These are phyloP conservation scores for Leucoagaricus sp. DNA, from an alignment of 1,284 basidiomycete species.

Conservation along the genomic window DNA sequence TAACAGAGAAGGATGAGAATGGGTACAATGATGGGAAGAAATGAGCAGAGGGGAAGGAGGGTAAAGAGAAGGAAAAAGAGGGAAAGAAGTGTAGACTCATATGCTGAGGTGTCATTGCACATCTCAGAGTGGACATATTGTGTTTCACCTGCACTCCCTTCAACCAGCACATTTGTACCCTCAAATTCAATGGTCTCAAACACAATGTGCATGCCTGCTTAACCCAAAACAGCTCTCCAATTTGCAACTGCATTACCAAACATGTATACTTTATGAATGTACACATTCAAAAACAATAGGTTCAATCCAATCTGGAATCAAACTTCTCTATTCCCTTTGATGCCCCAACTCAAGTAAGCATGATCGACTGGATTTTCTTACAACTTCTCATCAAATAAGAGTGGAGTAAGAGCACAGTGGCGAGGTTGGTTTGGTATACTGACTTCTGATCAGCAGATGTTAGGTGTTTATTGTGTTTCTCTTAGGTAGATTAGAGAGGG, in stretches of 20 bases:
- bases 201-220: background rate
- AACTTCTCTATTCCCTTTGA: conserved; percentile 70
- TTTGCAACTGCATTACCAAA: conserved; percentile 36
- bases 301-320: conserved; percentile 92
- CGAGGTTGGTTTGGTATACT: conserved; percentile 38
- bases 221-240: conserved; percentile 2
- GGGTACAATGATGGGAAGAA: background rate
- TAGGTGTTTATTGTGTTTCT: conserved; percentile 72
- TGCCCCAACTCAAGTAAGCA: conserved; percentile 55
- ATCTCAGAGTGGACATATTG: conserved; percentile 66
- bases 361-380: conserved; percentile 86
- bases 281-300: conserved; percentile 77
- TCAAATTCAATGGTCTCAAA: conserved; percentile 1
- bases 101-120: conserved; percentile 77
- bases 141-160: conserved; percentile 1
- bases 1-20: conserved; percentile 2
- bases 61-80: background rate
- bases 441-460: conserved; percentile 60
- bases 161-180: background rate
- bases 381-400: conserved; percentile 75
- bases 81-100: conserved; percentile 65
- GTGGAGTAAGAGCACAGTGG: background rate
- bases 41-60: background rate
- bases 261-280: conserved; percentile 56
- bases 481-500: conserved; percentile 69